Conservation (phyloP, 768 basidiomycete genomes). For the Tylopilus balloui region DNA sequence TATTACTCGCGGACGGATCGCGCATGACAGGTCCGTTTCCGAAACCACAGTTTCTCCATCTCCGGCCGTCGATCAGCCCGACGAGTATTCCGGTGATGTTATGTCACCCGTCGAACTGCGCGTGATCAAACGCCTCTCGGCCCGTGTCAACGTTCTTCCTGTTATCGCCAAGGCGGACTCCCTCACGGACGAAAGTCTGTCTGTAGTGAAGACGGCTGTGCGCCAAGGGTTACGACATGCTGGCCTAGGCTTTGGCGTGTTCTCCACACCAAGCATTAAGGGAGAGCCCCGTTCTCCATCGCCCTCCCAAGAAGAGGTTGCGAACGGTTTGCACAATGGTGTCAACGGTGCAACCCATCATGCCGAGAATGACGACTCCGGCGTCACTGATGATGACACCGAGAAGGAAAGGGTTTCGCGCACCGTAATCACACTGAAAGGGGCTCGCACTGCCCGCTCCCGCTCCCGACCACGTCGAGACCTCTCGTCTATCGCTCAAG, state of each 20-base stretch:
- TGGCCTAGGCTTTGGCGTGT: constrained; percentile 73
- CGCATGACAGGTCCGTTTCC: constrained; percentile 57
- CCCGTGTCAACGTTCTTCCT: constrained; percentile 75
- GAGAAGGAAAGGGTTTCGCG: constrained; percentile 56
- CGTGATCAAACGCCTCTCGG: constrained; percentile 70
- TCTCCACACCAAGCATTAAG: constrained; percentile 42
- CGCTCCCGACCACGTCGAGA: constrained; percentile 74
- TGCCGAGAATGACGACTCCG: constrained; percentile 22
- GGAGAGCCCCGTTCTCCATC: constrained; percentile 11
- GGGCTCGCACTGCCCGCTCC: constrained; percentile 48
- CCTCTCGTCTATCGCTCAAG: constrained; percentile 53
- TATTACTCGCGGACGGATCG: constrained; percentile 45
- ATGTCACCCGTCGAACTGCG: constrained; percentile 77
- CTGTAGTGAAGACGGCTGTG: constrained; percentile 68
- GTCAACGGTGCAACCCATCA: constrained; percentile 30
- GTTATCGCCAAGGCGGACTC: constrained; percentile 79
- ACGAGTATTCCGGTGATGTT: constrained; percentile 45
- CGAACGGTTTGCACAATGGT: constrained; percentile 24
- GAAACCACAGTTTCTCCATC: constrained; percentile 55
- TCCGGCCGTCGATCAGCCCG: constrained; percentile 46
- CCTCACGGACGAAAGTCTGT: constrained; percentile 72
- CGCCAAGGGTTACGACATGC: constrained; percentile 60
- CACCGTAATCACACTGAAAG: constrained; percentile 67
- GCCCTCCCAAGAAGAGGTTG: constrained; percentile 14
- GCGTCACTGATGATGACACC: constrained; percentile 39